phyloP scores from a whole-genome alignment of 306 rosid species.

The Lathyrus aphaca region DNA sequence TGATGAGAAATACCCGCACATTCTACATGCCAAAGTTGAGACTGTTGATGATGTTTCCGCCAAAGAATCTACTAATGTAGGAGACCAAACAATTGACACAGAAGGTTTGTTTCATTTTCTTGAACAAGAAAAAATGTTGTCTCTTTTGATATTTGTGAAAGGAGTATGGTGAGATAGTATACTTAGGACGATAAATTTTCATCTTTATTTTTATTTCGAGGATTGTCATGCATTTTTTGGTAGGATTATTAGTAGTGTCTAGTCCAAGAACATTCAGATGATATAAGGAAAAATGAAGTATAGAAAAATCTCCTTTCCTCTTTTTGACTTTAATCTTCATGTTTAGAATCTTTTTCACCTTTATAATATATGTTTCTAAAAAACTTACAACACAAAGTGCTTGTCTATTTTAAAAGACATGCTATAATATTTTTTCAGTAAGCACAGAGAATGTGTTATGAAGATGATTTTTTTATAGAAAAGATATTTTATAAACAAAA shows the following conservation, averaged over 20 bases:
- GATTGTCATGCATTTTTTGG: background rate
- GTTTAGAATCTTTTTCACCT: background rate
- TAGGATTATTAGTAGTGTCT: background rate
- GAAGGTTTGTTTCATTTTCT: slow-evolving; percentile 61
- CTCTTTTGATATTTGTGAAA: background rate
- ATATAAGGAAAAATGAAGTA: background rate
- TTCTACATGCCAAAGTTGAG: slow-evolving; percentile 63
- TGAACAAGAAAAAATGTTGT: background rate
- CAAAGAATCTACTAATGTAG: slow-evolving; percentile 41
- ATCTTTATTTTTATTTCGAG: background rate
- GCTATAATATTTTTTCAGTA: background rate
- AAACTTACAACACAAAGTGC: background rate
- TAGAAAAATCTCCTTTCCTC: background rate
- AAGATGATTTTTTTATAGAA: background rate
- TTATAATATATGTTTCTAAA: background rate
- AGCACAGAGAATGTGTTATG: background rate
- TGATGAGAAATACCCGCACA: slow-evolving; percentile 77
- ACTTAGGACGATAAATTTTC: background rate
- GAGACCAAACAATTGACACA: slow-evolving; percentile 51
- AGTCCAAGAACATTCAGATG: background rate
- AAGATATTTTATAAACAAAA: background rate
- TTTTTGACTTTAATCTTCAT: slow-evolving; percentile 1
- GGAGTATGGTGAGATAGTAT: background rate
- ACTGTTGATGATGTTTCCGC: slow-evolving; percentile 32
- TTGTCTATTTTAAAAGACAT: background rate